phyloP scores from a whole-genome alignment of 805 yeast species.

The Candida coquimbonensis region DNA sequence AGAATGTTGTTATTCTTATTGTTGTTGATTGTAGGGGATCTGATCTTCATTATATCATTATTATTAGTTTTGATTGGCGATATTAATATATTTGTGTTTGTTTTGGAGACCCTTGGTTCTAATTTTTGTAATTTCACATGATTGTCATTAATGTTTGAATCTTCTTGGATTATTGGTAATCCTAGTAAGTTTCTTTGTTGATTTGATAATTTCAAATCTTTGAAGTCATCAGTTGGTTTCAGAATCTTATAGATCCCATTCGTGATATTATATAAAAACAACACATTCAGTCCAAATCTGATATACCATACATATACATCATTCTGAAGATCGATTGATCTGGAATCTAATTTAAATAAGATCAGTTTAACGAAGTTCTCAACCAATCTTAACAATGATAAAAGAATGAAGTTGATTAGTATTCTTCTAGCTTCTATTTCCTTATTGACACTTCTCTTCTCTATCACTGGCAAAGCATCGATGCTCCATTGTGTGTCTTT shows the following conservation, averaged over 20 bases:
- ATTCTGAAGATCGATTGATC: conserved; percentile 2
- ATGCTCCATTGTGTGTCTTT: conserved; percentile 3
- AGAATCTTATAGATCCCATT: conserved; percentile 26
- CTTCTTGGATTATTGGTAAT: conserved; percentile 9
- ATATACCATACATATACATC: background rate
- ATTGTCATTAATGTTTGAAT: background rate
- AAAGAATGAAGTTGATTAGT: conserved; percentile 26
- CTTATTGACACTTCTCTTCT: conserved; percentile 32
- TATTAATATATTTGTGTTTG: conserved; percentile 5
- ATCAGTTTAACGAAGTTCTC: conserved; percentile 15
- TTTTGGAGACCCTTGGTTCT: conserved; percentile 4
- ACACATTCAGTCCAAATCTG: conserved; percentile 16
- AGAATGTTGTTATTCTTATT: background rate
- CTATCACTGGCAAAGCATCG: conserved; percentile 20
- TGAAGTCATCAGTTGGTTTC: conserved; percentile 24
- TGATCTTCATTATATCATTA: background rate
- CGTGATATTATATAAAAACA: conserved; percentile 25
- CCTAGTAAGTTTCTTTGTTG: conserved; percentile 31
- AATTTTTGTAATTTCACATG: background rate
- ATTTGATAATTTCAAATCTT: conserved; percentile 26
- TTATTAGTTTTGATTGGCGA: conserved; percentile 9
- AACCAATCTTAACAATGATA: conserved; percentile 25
- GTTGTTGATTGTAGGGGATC: background rate
- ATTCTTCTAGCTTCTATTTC: conserved; percentile 31
- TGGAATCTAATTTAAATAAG: conserved; percentile 15